Percentiles rank a stretch among this genome's conserved stretches.
Conservation (phyloP, 768 basidiomycete species). For the Auricularia cornea region DNA sequence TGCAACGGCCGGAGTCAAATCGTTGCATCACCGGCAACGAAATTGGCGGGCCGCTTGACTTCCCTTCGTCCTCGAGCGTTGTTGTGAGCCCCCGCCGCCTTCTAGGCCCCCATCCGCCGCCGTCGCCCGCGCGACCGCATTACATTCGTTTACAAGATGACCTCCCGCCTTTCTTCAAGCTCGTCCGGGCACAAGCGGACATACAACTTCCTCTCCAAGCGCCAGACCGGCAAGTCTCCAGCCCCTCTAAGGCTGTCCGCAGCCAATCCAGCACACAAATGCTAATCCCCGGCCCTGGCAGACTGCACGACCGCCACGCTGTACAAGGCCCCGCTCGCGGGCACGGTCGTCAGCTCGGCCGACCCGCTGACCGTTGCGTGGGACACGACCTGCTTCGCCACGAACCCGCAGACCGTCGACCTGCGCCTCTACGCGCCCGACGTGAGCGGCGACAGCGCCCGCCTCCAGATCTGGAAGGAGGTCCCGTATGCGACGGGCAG, state of each 20-base stretch:
- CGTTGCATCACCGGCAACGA: too few relatives aligned
- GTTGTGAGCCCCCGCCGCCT: too few relatives aligned
- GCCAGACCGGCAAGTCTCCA: neutral
- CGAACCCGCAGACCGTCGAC: constrained; percentile 40
- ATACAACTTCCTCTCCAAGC: neutral
- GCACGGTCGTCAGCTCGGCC: constrained; percentile 37
- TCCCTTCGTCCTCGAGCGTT: too few relatives aligned
- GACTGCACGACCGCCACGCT: constrained; percentile 24
- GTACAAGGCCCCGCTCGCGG: constrained; percentile 47
- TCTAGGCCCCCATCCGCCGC: neutral
- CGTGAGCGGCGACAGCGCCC: constrained; percentile 22
- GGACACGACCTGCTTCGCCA: constrained; percentile 48
- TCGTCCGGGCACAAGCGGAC: neutral
- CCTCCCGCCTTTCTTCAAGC: neutral
- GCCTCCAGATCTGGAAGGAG: constrained; percentile 49
- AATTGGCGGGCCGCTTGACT: too few relatives aligned
- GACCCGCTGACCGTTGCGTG: constrained; percentile 51
- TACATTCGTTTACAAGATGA: neutral
- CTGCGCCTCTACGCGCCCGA: constrained; percentile 58
- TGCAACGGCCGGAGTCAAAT: too few relatives aligned
- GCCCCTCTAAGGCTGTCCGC: too few relatives aligned
- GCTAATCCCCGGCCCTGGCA: too few relatives aligned
- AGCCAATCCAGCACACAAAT: too few relatives aligned
- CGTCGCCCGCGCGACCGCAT: neutral
- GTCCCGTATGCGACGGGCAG: constrained; percentile 42